phyloP scores from a whole-genome alignment of 352 stramenopile species.

The Globisporangium yorkense region DNA sequence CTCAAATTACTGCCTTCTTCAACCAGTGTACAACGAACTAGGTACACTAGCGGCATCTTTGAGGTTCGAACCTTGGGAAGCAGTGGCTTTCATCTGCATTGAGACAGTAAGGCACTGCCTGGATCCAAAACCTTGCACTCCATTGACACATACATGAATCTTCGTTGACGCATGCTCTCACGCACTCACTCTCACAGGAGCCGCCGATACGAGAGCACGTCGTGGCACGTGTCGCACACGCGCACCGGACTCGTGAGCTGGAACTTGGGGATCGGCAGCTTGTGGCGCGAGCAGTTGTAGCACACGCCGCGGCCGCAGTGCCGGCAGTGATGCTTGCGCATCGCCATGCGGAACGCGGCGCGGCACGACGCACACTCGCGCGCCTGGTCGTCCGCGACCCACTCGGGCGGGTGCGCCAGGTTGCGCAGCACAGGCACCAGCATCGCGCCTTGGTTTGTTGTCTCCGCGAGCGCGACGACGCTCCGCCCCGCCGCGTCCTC shows the following conservation, averaged over 20 bases:
- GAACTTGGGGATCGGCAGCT: slow-evolving; percentile 83
- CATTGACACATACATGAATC: too few relatives aligned
- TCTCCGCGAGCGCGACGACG: slow-evolving; percentile 80
- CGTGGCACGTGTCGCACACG: slow-evolving; percentile 81
- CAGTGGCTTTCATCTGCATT: too few relatives aligned
- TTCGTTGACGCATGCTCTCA: background rate
- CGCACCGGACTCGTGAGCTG: slow-evolving; percentile 58
- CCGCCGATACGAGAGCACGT: slow-evolving; percentile 78
- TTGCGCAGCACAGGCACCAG: slow-evolving; percentile 80
- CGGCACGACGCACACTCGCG: slow-evolving; percentile 73
- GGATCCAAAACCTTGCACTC: too few relatives aligned
- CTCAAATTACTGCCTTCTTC: too few relatives aligned
- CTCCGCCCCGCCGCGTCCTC: slow-evolving; percentile 76
- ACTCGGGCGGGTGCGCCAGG: slow-evolving; percentile 51
- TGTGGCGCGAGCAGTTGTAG: slow-evolving; percentile 85
- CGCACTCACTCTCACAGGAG: slow-evolving; percentile 34
- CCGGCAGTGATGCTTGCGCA: slow-evolving; percentile 81
- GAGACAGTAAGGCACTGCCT: too few relatives aligned
- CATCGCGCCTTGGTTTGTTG: slow-evolving; percentile 73
- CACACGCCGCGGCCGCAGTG: slow-evolving; percentile 81
- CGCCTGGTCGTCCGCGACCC: slow-evolving; percentile 62
- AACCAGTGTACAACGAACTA: too few relatives aligned
- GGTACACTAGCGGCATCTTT: too few relatives aligned
- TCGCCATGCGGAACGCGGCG: slow-evolving; percentile 65
- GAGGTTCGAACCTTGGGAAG: too few relatives aligned